phyloP scores from a whole-genome alignment of 2,329 filamentous ascomycete species.

The Akanthomyces lecanii region DNA sequence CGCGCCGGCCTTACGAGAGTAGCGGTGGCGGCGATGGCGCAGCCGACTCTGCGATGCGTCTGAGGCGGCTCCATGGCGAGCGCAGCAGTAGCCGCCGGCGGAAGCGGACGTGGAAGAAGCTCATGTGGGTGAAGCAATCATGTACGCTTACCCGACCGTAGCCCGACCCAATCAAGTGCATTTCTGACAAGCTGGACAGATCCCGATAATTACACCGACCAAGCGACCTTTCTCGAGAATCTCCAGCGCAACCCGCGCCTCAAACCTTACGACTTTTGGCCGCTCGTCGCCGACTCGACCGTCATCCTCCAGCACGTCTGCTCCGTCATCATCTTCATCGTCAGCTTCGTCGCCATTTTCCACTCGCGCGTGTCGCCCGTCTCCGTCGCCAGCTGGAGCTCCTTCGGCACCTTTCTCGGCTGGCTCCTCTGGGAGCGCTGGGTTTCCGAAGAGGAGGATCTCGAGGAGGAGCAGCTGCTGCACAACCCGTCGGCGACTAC shows the following conservation, averaged over 20 bases:
- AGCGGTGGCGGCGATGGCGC: slow-evolving; percentile 35
- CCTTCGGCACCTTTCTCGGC: slow-evolving; percentile 74
- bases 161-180: background rate
- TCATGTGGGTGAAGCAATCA: slow-evolving; percentile 96
- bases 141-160: slow-evolving; percentile 50
- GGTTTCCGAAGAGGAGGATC: slow-evolving; percentile 66
- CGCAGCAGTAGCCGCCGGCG: slow-evolving; percentile 63
- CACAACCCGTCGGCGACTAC: slow-evolving; percentile 23
- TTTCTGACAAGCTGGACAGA: slow-evolving; percentile 46
- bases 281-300: slow-evolving; percentile 87
- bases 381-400: slow-evolving; percentile 83
- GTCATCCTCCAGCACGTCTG: slow-evolving; percentile 97
- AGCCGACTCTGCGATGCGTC: slow-evolving; percentile 30
- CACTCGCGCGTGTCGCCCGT: slow-evolving; percentile 83
- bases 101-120: slow-evolving; percentile 83
- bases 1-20: slow-evolving; percentile 42
- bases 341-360: slow-evolving; percentile 88
- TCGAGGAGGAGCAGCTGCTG: slow-evolving; percentile 36
- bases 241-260: slow-evolving; percentile 91
- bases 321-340: slow-evolving; percentile 89
- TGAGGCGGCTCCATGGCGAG: slow-evolving; percentile 45
- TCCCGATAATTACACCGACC: slow-evolving; percentile 98
- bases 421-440: slow-evolving; percentile 92
- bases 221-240: slow-evolving; percentile 92
- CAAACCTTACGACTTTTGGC: slow-evolving; percentile 97